Evolutionary conservation across 441 rosid genomes (phyloP).

Genomic region (Erysimum pusillum): DNA sequence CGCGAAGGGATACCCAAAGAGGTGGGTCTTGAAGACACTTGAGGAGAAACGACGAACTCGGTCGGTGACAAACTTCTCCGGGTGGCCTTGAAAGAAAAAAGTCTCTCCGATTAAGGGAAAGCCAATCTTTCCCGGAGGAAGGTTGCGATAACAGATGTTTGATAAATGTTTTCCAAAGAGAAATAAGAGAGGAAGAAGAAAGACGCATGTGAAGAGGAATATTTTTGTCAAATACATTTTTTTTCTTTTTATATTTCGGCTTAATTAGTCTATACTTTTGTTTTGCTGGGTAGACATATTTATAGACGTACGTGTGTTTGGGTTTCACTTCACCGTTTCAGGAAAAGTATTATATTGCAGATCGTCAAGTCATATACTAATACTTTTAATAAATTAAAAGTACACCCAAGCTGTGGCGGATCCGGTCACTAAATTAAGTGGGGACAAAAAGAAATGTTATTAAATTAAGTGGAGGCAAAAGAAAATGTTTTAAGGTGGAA

Average conservation of each 20-base stretch:
- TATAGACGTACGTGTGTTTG: not conserved
- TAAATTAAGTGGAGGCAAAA: no score
- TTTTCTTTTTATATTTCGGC: not conserved
- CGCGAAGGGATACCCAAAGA: not conserved
- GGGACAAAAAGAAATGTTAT: no score
- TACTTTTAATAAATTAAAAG: no score
- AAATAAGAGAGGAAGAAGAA: conserved; percentile 27
- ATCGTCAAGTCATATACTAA: no score
- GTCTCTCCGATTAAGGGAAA: conserved; percentile 50
- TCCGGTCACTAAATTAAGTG: no score
- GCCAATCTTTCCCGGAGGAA: conserved; percentile 51
- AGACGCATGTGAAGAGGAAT: conserved; percentile 37
- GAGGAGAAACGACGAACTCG: conserved; percentile 47
- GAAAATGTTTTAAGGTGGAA: no score
- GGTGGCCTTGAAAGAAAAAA: conserved; percentile 50
- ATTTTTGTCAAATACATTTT: conserved; percentile 33
- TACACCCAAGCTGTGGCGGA: no score
- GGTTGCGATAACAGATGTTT: conserved; percentile 38
- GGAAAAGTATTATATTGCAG: no score
- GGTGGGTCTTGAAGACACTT: conserved; percentile 58
- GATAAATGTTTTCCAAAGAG: conserved; percentile 37
- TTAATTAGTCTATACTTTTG: not conserved
- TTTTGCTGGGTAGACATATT: not conserved
- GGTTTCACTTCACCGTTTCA: no score
- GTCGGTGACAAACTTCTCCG: conserved; percentile 48